A percentile compares a stretch with the other conserved stretches of the same genome.
These are phyloP conservation scores for Cyphellophora europaea DNA, from an alignment of 2,329 filamentous ascomycete species.

Conservation along the genomic window DNA sequence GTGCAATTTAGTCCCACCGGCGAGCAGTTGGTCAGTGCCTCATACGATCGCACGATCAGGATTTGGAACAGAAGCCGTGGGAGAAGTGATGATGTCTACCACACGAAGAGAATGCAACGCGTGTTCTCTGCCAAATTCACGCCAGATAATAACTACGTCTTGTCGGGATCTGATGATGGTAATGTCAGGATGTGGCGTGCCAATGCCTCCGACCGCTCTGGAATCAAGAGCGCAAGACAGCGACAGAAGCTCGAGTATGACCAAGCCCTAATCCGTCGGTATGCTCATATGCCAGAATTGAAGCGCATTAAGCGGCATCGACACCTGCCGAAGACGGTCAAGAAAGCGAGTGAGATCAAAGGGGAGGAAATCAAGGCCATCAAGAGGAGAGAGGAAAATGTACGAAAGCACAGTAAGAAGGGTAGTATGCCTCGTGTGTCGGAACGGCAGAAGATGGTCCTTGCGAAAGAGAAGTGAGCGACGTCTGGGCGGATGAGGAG, in stretches of 20 bases:
- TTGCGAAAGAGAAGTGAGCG: constrained; percentile 58
- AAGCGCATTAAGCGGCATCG: constrained; percentile 81
- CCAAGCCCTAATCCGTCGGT: constrained; percentile 70
- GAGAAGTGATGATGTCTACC: constrained; percentile 86
- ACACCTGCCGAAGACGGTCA: constrained; percentile 83
- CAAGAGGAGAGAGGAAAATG: constrained; percentile 88
- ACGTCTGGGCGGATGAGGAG: too few relatives aligned
- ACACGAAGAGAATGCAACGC: constrained; percentile 96
- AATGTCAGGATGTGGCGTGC: constrained; percentile 86
- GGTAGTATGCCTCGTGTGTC: constrained; percentile 62
- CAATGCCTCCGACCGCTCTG: constrained; percentile 71
- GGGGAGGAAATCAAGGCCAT: constrained; percentile 74
- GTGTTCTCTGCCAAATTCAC: constrained; percentile 81
- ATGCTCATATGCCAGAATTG: constrained; percentile 94
- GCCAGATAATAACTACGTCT: constrained; percentile 78
- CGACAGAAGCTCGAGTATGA: constrained; percentile 89
- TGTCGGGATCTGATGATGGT: constrained; percentile 88
- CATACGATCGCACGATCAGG: constrained; percentile 79
- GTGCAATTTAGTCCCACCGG: constrained; percentile 92
- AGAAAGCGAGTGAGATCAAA: constrained; percentile 96
- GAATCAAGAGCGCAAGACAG: constrained; percentile 76
- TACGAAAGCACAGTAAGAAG: constrained; percentile 82
- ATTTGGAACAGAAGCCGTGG: constrained; percentile 74
- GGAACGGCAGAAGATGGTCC: constrained; percentile 87
- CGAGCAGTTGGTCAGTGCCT: constrained; percentile 83